Evolutionary conservation across 352 stramenopile species (phyloP).

Genomic region (Nothophytophthora sp.): DNA sequence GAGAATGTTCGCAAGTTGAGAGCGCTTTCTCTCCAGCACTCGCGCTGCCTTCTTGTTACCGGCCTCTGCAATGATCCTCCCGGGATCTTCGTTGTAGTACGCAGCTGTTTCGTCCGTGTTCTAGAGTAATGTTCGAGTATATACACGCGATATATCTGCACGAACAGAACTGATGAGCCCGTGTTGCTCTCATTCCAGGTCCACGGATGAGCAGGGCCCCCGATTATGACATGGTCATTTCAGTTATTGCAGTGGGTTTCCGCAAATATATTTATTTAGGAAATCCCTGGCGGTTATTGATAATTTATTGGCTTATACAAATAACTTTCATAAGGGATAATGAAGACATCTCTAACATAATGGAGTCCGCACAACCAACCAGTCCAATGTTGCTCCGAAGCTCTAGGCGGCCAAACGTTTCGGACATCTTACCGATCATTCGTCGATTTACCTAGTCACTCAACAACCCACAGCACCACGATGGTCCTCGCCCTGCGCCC

Average conservation of each 20-base stretch:
- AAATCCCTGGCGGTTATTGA: too few relatives aligned
- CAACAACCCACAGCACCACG: background rate
- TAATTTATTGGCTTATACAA: too few relatives aligned
- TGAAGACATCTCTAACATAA: too few relatives aligned
- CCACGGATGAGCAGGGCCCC: constrained; percentile 5
- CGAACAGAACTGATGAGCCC: constrained; percentile 1
- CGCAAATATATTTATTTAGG: too few relatives aligned
- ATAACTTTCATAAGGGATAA: too few relatives aligned
- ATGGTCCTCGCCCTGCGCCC: constrained; percentile 1
- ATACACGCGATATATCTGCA: background rate
- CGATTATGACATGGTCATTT: too few relatives aligned
- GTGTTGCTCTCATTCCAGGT: constrained; percentile 11
- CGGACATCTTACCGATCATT: too few relatives aligned
- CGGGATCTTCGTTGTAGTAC: constrained; percentile 14
- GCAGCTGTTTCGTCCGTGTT: constrained; percentile 23
- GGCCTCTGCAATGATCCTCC: constrained; percentile 13
- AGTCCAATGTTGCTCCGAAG: too few relatives aligned
- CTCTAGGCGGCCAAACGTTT: too few relatives aligned
- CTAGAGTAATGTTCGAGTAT: constrained; percentile 4
- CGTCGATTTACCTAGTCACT: too few relatives aligned
- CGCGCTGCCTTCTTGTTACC: constrained; percentile 5
- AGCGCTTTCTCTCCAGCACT: background rate
- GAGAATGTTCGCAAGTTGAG: constrained; percentile 12
- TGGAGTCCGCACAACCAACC: too few relatives aligned
- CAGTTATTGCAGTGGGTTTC: too few relatives aligned